phyloP scores from a whole-genome alignment of 306 rosid species.

The Corylus avellana region DNA sequence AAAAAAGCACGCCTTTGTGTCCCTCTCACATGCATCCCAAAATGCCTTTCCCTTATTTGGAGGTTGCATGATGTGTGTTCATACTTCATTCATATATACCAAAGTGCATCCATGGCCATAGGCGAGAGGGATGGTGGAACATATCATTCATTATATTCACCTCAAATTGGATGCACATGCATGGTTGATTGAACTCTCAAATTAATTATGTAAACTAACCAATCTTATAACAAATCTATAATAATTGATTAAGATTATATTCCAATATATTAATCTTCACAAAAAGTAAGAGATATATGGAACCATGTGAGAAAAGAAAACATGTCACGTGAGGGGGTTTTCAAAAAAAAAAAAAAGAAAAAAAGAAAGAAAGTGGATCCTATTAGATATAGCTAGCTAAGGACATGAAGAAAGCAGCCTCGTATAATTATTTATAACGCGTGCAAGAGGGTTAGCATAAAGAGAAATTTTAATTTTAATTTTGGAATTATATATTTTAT shows the following conservation, averaged over 20 bases:
- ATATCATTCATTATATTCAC: constrained; percentile 40
- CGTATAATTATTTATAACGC: background rate
- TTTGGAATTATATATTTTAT: no score
- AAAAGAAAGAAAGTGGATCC: background rate
- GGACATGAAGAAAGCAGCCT: background rate
- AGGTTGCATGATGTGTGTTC: constrained; percentile 17
- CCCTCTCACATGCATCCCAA: constrained; percentile 56
- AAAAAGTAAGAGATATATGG: background rate
- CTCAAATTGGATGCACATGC: constrained; percentile 54
- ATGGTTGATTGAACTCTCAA: background rate
- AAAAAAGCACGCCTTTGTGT: constrained; percentile 33
- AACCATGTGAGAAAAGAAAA: background rate
- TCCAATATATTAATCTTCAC: background rate
- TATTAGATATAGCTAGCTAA: background rate
- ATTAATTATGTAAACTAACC: no score
- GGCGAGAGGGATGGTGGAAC: constrained; percentile 29
- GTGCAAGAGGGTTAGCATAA: background rate
- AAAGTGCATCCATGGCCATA: constrained; percentile 4
- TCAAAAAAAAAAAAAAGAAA: background rate
- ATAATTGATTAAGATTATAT: background rate
- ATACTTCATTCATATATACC: background rate
- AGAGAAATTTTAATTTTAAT: no score
- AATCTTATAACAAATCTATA: background rate
- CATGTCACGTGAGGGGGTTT: background rate
- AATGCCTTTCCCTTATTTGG: constrained; percentile 37